Evolutionary conservation across 208 protist genomes (phyloP).

Genomic region (Leishmania lainsoni): DNA sequence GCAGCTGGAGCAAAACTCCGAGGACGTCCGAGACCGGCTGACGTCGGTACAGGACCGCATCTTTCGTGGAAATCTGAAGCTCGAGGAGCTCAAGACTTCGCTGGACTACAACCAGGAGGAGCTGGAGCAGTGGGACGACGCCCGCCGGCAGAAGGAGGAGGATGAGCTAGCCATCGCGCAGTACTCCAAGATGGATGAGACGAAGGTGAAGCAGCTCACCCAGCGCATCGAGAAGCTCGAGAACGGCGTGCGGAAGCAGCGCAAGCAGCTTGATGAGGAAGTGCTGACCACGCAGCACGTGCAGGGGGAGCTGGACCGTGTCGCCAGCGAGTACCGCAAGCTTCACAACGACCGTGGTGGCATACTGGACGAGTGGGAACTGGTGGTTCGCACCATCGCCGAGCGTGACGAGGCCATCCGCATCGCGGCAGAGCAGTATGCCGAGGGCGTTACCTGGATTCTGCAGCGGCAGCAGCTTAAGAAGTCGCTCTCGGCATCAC

Average conservation of each 20-base stretch:
- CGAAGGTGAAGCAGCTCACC: slow-evolving; percentile 83
- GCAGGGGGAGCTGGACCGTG: slow-evolving; percentile 93
- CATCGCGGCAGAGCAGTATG: slow-evolving; percentile 72
- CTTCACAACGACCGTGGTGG: slow-evolving; percentile 88
- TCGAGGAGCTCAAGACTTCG: slow-evolving; percentile 90
- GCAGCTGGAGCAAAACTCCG: slow-evolving; percentile 51
- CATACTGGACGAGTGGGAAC: slow-evolving; percentile 92
- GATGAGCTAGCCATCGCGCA: slow-evolving; percentile 90
- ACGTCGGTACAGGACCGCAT: slow-evolving; percentile 82
- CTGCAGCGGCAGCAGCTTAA: slow-evolving; percentile 59
- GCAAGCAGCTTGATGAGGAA: slow-evolving; percentile 64
- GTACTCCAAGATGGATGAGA: slow-evolving; percentile 91
- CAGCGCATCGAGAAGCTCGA: slow-evolving; percentile 83
- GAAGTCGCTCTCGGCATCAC: slow-evolving; percentile 30
- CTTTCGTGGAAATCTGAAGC: slow-evolving; percentile 90
- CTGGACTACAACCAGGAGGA: slow-evolving; percentile 95
- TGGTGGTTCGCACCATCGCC: slow-evolving; percentile 84
- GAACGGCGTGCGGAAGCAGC: slow-evolving; percentile 53
- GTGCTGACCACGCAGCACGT: slow-evolving; percentile 84
- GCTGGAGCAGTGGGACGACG: slow-evolving; percentile 94
- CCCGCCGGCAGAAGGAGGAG: slow-evolving; percentile 93
- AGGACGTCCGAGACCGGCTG: slow-evolving; percentile 70
- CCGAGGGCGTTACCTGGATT: slow-evolving; percentile 71
- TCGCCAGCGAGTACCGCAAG: slow-evolving; percentile 88
- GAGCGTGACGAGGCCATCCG: slow-evolving; percentile 88